Base-by-base conservation (phyloP, 179 eudicot species). In the Vitellaria paradoxa region DNA sequence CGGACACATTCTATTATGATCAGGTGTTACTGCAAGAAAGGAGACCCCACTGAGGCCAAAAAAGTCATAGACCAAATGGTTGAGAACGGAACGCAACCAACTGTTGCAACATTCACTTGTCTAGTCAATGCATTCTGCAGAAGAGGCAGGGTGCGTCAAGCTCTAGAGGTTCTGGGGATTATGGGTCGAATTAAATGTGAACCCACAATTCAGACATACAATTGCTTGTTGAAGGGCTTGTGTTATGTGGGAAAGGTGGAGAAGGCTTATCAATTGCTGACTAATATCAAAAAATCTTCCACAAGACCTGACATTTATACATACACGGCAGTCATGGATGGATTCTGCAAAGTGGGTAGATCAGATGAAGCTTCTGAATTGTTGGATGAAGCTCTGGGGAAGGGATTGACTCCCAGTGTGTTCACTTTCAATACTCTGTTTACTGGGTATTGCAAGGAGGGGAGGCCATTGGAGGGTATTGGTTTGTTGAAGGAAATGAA, bases 341-440 rank as follows among this genome's bases (percentile, higher is more conserved):
- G 98, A 7, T 86, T 94, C 14, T 94, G 98, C 83, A 94, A 89
- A 65, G 96, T 92, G 73, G 97, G 97, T 9, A 82, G 97, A 75
- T 80, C 96, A 14, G 78, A 87, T 62, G 96, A 93, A 71, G 97
- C 98, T 0, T 61, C 79, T 56, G 96, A 91, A 73, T 84, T 93
- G 84, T 89, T 92, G 12, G 85, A 81, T 65, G 93, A 92, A 81
- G 91, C 89, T 4, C 49, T 82, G 49, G 70, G 75, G 40, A 80
- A 79, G 82, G 94, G 94, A n/a, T 72, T 94, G 77, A 79, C 74
- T 0, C 97, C 98, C 0, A 89, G 71, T 78, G 90, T 80, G 61
- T 80, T 86, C 56, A 90, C 92, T 66, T 94, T 83, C 68, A 94
- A 91, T 62, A 81, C 96, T 60, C 71, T 94, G 62, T 89, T 94